Conservation (phyloP, 2,329 filamentous ascomycete species). For the Emergomyces pasteurianus region DNA sequence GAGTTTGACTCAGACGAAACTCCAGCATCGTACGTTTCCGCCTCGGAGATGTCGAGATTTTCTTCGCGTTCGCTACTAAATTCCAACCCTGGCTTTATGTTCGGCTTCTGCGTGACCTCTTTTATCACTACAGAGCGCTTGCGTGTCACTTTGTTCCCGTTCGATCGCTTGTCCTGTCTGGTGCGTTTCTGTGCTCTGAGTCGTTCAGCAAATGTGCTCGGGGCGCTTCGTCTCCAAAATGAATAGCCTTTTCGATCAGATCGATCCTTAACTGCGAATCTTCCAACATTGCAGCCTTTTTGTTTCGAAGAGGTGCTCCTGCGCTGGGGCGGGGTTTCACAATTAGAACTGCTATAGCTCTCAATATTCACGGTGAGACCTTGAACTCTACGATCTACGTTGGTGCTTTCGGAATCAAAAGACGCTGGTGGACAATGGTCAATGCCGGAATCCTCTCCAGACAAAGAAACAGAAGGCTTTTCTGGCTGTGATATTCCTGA, state of each 20-base stretch:
- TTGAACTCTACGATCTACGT: background rate
- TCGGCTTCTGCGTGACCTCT: background rate
- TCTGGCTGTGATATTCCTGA: background rate
- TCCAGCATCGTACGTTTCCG: background rate
- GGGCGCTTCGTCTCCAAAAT: background rate
- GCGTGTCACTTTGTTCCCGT: background rate
- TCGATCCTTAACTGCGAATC: background rate
- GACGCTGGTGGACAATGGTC: background rate
- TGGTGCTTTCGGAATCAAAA: background rate
- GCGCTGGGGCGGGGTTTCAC: background rate
- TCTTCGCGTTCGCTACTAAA: background rate
- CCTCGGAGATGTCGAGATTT: background rate
- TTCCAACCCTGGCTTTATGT: background rate
- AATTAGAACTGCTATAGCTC: background rate
- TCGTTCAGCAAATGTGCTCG: background rate
- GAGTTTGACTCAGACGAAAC: conserved; percentile 3
- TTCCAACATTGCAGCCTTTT: background rate
- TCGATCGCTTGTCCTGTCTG: background rate
- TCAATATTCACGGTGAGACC: background rate
- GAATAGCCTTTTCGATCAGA: background rate
- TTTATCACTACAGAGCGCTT: background rate
- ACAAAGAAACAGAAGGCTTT: background rate
- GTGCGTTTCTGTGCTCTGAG: background rate
- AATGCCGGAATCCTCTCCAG: background rate
- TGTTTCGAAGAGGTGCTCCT: background rate